phyloP scores from a whole-genome alignment of 805 yeast species.

The Barnettozyma populi region DNA sequence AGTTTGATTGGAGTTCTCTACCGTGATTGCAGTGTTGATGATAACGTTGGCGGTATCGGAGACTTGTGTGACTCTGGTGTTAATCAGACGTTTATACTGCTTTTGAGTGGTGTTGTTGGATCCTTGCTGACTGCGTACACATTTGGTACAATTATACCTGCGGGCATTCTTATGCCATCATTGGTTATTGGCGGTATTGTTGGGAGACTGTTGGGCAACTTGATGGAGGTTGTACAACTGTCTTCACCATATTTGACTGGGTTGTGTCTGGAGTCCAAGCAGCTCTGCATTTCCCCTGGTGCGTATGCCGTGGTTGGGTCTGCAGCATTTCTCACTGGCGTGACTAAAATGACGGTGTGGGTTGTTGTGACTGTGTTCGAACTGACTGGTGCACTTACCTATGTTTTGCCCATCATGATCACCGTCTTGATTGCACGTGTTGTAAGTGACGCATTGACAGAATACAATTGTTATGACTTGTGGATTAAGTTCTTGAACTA shows the following conservation, averaged over 20 bases:
- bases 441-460: slow-evolving; percentile 57
- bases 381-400: slow-evolving; percentile 78
- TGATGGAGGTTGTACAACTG: slow-evolving; percentile 44
- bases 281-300: slow-evolving; percentile 70
- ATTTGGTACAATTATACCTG: slow-evolving; percentile 64
- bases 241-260: slow-evolving; percentile 30
- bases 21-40: slow-evolving; percentile 49
- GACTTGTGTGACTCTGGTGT: slow-evolving; percentile 21
- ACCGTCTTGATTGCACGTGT: slow-evolving; percentile 73
- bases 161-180: slow-evolving; percentile 63
- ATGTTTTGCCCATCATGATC: slow-evolving; percentile 80
- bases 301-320: slow-evolving; percentile 89
- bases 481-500: slow-evolving; percentile 40
- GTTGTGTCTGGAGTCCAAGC: slow-evolving; percentile 38
- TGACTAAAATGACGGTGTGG: slow-evolving; percentile 73
- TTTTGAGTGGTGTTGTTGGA: slow-evolving; percentile 37
- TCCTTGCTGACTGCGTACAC: slow-evolving; percentile 60
- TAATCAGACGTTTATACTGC: slow-evolving; percentile 10
- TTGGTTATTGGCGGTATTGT: slow-evolving; percentile 55
- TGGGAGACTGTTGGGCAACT: slow-evolving; percentile 52
- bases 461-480: slow-evolving; percentile 59
- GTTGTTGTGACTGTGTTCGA: slow-evolving; percentile 80
- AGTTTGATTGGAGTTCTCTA: slow-evolving; percentile 57
- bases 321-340: slow-evolving; percentile 75
- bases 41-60: slow-evolving; percentile 15